Percentiles rank a stretch among this genome's conserved stretches.
Evolutionary conservation across 2,329 filamentous ascomycete genomes (phyloP).

Genomic region (Diaporthe helianthi): DNA sequence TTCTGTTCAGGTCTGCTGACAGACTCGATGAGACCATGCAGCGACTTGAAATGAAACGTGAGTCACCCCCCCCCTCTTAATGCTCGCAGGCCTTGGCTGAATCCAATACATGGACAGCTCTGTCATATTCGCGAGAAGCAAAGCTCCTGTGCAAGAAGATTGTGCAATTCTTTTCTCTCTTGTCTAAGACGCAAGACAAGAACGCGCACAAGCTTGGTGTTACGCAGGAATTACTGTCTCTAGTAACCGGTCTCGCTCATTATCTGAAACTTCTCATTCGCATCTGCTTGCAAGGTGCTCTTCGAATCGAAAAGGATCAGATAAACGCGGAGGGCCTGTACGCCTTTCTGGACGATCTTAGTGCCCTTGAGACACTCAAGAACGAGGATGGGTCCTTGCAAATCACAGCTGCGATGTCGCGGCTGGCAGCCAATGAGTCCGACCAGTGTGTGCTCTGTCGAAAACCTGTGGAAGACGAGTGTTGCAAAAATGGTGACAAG

Average conservation of each 20-base stretch:
- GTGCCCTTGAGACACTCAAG: conserved; percentile 80
- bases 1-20: conserved; percentile 89
- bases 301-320: conserved; percentile 89
- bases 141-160: conserved; percentile 99
- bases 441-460: conserved; percentile 85
- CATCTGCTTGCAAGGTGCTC: conserved; percentile 91
- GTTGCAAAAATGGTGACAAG: conserved; percentile 74
- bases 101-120: conserved; percentile 57
- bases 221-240: conserved; percentile 95
- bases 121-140: conserved; percentile 94
- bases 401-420: conserved; percentile 68
- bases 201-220: conserved; percentile 91
- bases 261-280: conserved; percentile 97
- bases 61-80: conserved; percentile 44
- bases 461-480: conserved; percentile 94
- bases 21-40: conserved; percentile 78
- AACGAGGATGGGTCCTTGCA: conserved; percentile 69
- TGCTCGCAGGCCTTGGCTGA: conserved; percentile 33
- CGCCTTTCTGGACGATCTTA: conserved; percentile 82
- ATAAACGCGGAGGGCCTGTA: conserved; percentile 77
- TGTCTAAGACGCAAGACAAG: conserved; percentile 93
- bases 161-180: conserved; percentile 92
- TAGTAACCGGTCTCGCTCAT: conserved; percentile 94
- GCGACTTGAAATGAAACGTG: conserved; percentile 76
- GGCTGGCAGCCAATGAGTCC: conserved; percentile 75